Evolutionary conservation across 139 green algal species (phyloP), one percentile per base, ranked within the genome.

Genomic region (Coelastrella sp.): DNA sequence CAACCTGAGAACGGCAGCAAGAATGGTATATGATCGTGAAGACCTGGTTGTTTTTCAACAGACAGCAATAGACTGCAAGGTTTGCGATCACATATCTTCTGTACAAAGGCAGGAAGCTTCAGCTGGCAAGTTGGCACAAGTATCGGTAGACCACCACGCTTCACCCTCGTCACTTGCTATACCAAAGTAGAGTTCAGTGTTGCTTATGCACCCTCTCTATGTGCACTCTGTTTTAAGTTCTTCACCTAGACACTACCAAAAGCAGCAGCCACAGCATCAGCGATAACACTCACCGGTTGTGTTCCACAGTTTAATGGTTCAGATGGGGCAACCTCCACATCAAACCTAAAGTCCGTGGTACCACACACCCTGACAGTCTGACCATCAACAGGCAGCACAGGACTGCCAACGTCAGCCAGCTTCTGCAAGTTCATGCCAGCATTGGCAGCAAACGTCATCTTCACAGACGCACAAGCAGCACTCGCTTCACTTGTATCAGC

Each of bases 391-490:
- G 23, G 3, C 11, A 77, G 23, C 2, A 48, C 38, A 4, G 23
- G 43, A 19, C 27, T 17, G 8, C 68, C 68, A 15, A 77, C 40
- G 37, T 77, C 68, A 32, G 11, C 57, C 21, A 38, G 27, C 38
- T 77, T 77, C 5, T 34, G 8, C 15, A 77, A 21, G 23, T n/a
- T 30, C 68, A 77, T 77, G 68, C 68, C 68, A 38, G 43, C 68
- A 59, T 79, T 79, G 0, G 71, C 41, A 2, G 71, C 41, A 63
- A 79, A 79, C 27, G 71, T 62, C 71, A 63, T 62, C 41, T 62
- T 63, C 41, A 79, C 71, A 35, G 21, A 30, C 2, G 71, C 71
- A 32, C 71, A 79, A 23, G 45, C 23, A 3, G n/a, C 41, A n/a
- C 71, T 62, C 3, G 71, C 71, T 0, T 6, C 71, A 34, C 41